A percentile compares a stretch with the other conserved stretches of the same genome.
These are phyloP conservation scores for Beauveria varroae DNA, from an alignment of 2,329 filamentous ascomycete genomes.

Conservation along the genomic window DNA sequence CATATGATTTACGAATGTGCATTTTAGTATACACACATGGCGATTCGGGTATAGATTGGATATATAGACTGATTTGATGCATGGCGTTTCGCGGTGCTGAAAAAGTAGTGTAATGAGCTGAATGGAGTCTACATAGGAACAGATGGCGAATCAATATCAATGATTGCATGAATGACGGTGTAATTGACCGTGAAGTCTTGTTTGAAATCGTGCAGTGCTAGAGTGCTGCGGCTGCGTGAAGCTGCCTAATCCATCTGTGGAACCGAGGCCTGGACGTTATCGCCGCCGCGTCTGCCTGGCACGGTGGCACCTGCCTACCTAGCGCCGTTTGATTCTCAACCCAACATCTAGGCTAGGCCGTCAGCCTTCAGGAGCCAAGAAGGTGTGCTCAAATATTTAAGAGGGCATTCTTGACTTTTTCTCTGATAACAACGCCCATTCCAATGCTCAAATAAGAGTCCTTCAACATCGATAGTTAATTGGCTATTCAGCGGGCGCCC, in stretches of 20 bases:
- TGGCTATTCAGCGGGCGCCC: neutral
- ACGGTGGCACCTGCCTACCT: too few relatives aligned
- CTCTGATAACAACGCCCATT: too few relatives aligned
- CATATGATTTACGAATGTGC: neutral
- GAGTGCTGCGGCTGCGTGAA: neutral
- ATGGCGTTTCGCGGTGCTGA: neutral
- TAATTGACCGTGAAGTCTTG: too few relatives aligned
- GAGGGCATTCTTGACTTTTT: neutral
- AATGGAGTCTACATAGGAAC: neutral
- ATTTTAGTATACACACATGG: neutral
- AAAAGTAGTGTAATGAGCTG: neutral
- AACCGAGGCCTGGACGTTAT: neutral
- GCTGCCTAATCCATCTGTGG: neutral
- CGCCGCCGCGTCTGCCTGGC: neutral
- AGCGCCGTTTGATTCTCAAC: neutral
- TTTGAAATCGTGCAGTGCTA: neutral
- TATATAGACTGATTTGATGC: constrained; percentile 6
- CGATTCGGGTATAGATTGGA: constrained; percentile 3
- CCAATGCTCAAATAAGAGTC: too few relatives aligned
- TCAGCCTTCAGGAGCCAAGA: neutral
- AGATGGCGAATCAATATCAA: too few relatives aligned
- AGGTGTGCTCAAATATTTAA: neutral
- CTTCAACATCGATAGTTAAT: neutral
- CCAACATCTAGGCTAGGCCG: neutral
- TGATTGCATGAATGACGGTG: too few relatives aligned